Evolutionary conservation across 257 asterid species (phyloP), one percentile per base, ranked within the genome.

Genomic region (Primulina huaijiensis): DNA sequence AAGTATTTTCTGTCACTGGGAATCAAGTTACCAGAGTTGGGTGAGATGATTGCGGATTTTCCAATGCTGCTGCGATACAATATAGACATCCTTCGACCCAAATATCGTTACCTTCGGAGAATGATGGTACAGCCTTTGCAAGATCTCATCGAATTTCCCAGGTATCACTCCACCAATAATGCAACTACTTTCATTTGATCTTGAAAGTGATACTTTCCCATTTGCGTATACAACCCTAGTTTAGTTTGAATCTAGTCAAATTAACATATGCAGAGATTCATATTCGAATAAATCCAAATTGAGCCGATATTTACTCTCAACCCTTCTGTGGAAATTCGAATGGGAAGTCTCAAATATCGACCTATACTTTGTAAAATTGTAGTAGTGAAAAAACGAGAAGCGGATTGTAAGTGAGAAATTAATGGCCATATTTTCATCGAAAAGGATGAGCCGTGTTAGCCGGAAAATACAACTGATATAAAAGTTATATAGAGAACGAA

Each of bases 61-160:
- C 99, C 99, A 0, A 84, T 83, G 89, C 83, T 93, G 70, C 94
- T 93, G 3, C 86, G 88, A 4, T 93, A 90, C 78, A 90, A 86
- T 77, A 76, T 85, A 65, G 95, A 93, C 10, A 62, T 90, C 69
- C 96, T 93, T 5, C 95, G 96, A 52, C 96, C 97, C 70, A 93
- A 93, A 81, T 93, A 93, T 76, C 89, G 83, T 35, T 93, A 90
- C 85, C 75, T 93, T 62, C 73, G 97, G 58, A 81, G 95, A 78
- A 85, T 74, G 74, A 93, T 93, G 99, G 80, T 93, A 61, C 96
- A 96, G 8, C 96, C 99, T 61, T 70, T 90, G 72, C 75, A 75
- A 60, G 99, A 93, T 78, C 76, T 89, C 64, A 82, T 90, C 33
- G 99, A 93, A 72, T 93, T 89, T 70, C 99, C 99, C 61, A 93